phyloP scores from a whole-genome alignment of 225 moss, liverwort and hornwort genomes.

The Pseudisothecium myosuroides region DNA sequence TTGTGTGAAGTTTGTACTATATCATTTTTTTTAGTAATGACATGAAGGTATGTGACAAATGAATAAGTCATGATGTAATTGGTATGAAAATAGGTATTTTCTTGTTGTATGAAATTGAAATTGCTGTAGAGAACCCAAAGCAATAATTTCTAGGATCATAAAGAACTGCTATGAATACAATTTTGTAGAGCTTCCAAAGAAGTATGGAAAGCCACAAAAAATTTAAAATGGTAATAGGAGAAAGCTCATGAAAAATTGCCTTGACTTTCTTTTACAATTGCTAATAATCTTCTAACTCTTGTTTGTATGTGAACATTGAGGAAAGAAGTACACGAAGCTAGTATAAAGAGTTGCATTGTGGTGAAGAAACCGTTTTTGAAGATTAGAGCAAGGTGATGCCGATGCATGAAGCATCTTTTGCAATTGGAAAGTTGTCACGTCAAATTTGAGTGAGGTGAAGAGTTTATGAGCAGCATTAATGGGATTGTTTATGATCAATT shows the following conservation, averaged over 20 bases:
- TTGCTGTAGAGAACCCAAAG: not conserved
- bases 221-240: no score
- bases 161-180: no score
- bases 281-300: not conserved
- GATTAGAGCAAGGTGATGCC: not conserved
- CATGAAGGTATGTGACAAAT: not conserved
- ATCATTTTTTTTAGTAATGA: not conserved
- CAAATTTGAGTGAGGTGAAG: not conserved
- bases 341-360: not conserved
- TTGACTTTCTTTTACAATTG: not conserved
- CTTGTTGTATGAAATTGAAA: not conserved
- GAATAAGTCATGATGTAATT: not conserved
- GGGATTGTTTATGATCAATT: not conserved
- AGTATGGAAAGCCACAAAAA: no score
- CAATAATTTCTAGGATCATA: no score
- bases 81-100: not conserved
- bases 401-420: not conserved
- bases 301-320: not conserved
- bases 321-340: not conserved
- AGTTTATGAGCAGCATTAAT: not conserved
- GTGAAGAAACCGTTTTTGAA: no score
- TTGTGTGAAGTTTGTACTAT: not conserved
- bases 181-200: no score
- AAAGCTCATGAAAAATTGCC: not conserved
- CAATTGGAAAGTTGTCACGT: not conserved